Evolutionary conservation across 2,329 filamentous ascomycete genomes (phyloP).

Genomic region (Penicillium sclerotigenum): DNA sequence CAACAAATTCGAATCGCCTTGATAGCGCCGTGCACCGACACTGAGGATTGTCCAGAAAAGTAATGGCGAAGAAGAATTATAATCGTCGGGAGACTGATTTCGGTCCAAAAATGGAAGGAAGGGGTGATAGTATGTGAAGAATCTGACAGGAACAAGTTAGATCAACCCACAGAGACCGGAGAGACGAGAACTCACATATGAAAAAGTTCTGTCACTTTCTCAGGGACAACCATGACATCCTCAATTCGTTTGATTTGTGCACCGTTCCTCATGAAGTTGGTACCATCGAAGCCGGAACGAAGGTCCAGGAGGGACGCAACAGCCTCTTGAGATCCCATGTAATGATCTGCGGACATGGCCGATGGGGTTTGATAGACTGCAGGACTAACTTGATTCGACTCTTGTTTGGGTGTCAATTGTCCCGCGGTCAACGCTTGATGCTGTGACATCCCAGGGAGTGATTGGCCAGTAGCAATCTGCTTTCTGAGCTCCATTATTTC

Average conservation of each 20-base stretch:
- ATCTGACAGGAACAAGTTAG: conserved; percentile 46
- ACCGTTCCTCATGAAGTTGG: conserved; percentile 49
- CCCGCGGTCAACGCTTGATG: conserved; percentile 25
- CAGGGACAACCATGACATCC: conserved; percentile 44
- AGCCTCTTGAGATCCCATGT: conserved; percentile 49
- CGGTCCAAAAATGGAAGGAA: conserved; percentile 63
- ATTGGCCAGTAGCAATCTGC: conserved; percentile 42
- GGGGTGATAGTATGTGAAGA: conserved; percentile 62
- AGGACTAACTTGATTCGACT: conserved; percentile 36
- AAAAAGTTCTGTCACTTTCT: conserved; percentile 46
- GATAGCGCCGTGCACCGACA: conserved; percentile 60
- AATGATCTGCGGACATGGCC: conserved; percentile 40
- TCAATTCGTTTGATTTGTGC: conserved; percentile 53
- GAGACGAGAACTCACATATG: conserved; percentile 36
- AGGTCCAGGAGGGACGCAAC: conserved; percentile 51
- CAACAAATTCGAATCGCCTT: conserved; percentile 53
- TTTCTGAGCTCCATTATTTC: conserved; percentile 52
- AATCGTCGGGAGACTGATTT: conserved; percentile 53
- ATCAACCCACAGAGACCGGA: not conserved
- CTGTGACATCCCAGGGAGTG: conserved; percentile 20
- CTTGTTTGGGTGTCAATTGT: conserved; percentile 36
- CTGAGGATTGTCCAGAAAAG: conserved; percentile 67
- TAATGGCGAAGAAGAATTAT: conserved; percentile 57
- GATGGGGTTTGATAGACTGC: conserved; percentile 36
- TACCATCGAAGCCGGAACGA: conserved; percentile 46